Percentiles rank a stretch among this genome's conserved stretches.
phyloP scores from a whole-genome alignment of 1,284 basidiomycete genomes.

The Austropuccinia psidii region DNA sequence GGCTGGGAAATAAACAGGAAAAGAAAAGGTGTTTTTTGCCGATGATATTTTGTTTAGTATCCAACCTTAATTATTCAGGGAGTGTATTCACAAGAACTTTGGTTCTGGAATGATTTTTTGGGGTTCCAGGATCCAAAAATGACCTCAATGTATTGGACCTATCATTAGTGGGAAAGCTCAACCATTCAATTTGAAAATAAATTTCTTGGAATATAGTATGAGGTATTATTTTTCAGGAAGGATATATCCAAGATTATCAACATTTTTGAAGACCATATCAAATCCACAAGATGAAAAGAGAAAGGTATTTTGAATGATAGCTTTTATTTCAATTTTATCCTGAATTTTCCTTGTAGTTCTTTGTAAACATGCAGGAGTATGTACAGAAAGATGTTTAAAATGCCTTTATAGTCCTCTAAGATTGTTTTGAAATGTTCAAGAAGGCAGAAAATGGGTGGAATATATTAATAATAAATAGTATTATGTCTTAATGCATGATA shows the following conservation, averaged over 20 bases:
- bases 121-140: background rate
- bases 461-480: background rate
- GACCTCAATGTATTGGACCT: background rate
- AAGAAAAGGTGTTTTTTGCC: background rate
- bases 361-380: too few species aligned
- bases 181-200: too few species aligned
- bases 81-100: background rate
- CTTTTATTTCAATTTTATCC: too few species aligned
- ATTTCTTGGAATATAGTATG: background rate
- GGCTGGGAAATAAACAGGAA: background rate
- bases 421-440: background rate
- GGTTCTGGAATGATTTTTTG: background rate
- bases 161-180: too few species aligned
- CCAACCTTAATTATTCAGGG: background rate
- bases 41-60: too few species aligned
- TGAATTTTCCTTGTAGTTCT: too few species aligned
- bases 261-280: too few species aligned
- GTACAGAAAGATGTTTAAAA: background rate
- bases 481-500: background rate
- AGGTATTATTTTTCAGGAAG: background rate
- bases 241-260: background rate
- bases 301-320: too few species aligned
- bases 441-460: background rate
- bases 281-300: too few species aligned
- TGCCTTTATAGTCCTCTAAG: background rate